Evolutionary conservation across 495 filamentous ascomycete genomes (phyloP).

Genomic region (Daldinia grandis): DNA sequence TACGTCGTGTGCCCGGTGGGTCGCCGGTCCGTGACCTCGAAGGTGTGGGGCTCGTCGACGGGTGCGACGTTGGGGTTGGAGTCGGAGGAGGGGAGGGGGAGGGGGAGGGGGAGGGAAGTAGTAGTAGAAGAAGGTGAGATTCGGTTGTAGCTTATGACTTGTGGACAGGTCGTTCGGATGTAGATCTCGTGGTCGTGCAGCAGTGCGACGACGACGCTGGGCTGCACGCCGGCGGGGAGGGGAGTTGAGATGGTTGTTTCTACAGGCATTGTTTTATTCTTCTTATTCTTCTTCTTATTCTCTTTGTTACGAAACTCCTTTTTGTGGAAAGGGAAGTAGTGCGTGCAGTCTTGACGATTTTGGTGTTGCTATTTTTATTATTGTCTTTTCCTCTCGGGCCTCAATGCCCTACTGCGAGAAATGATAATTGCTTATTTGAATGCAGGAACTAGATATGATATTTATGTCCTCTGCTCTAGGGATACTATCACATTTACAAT

Average conservation of each 20-base stretch:
- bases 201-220: slow-evolving; percentile 62
- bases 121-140: background rate
- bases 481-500: background rate
- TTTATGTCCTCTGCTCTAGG: background rate
- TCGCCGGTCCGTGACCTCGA: slow-evolving; percentile 44
- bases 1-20: slow-evolving; percentile 52
- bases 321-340: background rate
- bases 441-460: background rate
- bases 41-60: slow-evolving; percentile 22
- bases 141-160: background rate
- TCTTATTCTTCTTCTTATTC: too few relatives aligned
- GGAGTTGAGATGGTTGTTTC: slow-evolving; percentile 56
- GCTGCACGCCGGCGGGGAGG: slow-evolving; percentile 63
- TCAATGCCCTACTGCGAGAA: background rate
- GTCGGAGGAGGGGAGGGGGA: background rate
- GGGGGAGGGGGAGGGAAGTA: too few relatives aligned
- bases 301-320: background rate
- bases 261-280: slow-evolving; percentile 23
- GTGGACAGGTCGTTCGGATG: slow-evolving; percentile 44
- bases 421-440: background rate
- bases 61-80: slow-evolving; percentile 21
- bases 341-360: background rate
- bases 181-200: slow-evolving; percentile 65
- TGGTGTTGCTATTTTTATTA: background rate
- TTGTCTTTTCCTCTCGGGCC: background rate